Conservation (phyloP, 495 filamentous ascomycete species). For the Echria macrotheca region DNA sequence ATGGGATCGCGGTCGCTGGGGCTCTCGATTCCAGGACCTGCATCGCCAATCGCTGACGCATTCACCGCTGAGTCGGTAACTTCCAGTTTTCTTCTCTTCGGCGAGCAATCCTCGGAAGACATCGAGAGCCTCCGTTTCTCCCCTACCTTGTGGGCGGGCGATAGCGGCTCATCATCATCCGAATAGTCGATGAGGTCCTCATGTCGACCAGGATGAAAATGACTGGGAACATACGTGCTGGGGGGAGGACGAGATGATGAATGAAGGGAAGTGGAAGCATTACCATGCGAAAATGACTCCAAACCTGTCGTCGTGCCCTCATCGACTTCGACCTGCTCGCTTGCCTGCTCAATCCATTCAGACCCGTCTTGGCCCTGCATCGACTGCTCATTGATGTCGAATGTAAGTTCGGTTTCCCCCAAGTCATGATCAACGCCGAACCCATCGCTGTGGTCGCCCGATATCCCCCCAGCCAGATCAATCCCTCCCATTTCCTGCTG, state of each 20-base stretch:
- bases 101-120: background rate
- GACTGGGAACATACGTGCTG: background rate
- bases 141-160: background rate
- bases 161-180: constrained; percentile 24
- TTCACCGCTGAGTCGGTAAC: background rate
- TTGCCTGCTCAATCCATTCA: constrained; percentile 2
- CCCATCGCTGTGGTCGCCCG: constrained; percentile 6
- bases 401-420: background rate
- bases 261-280: constrained; percentile 13
- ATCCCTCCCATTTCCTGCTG: too few relatives aligned
- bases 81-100: background rate
- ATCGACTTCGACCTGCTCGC: background rate
- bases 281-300: constrained; percentile 21
- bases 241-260: background rate
- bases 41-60: background rate
- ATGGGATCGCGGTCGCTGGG: background rate
- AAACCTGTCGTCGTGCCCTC: constrained; percentile 1
- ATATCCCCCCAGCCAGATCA: background rate
- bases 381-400: constrained; percentile 4
- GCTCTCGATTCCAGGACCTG: too few relatives aligned
- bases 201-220: background rate
- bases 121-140: background rate
- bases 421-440: constrained; percentile 2
- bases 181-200: constrained; percentile 26
- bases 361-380: background rate